A percentile compares a stretch with the other conserved stretches of the same genome.
These are phyloP conservation scores for Phytophthora idaei DNA, from an alignment of 352 stramenopile genomes.

Conservation along the genomic window DNA sequence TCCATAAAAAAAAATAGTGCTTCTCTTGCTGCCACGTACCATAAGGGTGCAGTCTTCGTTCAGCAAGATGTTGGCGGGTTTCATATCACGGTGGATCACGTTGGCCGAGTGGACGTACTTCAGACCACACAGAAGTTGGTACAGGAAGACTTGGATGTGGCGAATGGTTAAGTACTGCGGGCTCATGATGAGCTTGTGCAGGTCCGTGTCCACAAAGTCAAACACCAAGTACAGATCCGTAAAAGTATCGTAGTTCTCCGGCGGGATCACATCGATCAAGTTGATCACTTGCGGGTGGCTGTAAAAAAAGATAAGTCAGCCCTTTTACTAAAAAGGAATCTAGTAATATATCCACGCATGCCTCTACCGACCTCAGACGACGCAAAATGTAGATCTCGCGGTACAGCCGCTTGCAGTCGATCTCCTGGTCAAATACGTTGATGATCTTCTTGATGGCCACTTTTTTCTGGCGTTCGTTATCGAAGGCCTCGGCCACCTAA, in stretches of 20 bases:
- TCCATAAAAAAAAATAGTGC: not conserved
- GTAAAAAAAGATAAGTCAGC: not conserved
- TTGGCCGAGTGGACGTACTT: conserved; percentile 97
- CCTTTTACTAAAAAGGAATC: not conserved
- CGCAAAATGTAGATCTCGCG: conserved; percentile 90
- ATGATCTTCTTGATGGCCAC: conserved; percentile 92
- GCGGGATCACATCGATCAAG: conserved; percentile 82
- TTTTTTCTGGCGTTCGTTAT: conserved; percentile 79
- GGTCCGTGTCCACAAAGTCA: conserved; percentile 93
- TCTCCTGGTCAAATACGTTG: conserved; percentile 89
- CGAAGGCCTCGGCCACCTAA: conserved; percentile 80
- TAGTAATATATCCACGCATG: conserved; percentile 7
- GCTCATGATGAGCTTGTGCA: conserved; percentile 95
- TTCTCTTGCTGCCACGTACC: conserved; percentile 27
- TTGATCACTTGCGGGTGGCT: conserved; percentile 86
- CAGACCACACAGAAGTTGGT: conserved; percentile 94
- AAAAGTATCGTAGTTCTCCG: conserved; percentile 84
- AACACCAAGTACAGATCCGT: conserved; percentile 93
- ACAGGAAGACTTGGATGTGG: conserved; percentile 97
- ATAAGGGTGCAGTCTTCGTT: conserved; percentile 90
- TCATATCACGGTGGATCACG: conserved; percentile 91
- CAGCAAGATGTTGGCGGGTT: conserved; percentile 89
- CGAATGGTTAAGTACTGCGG: conserved; percentile 93
- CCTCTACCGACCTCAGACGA: conserved; percentile 58
- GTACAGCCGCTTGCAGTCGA: conserved; percentile 88